Conservation (phyloP, 805 yeast genomes). For the Blastobotrys mokoenaii region DNA sequence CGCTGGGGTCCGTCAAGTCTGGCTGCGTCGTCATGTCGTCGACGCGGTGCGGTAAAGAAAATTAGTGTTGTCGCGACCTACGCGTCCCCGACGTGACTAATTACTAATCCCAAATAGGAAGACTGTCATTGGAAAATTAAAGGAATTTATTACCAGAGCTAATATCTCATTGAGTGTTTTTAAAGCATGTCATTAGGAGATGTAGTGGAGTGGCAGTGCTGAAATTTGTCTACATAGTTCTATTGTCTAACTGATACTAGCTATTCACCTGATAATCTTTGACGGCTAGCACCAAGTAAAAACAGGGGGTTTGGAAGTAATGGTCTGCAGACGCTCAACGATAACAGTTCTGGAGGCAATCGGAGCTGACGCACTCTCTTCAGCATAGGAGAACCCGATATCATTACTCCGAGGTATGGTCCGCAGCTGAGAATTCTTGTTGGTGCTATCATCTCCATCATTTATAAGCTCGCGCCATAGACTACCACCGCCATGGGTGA, state of each 20-base stretch:
- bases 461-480: slow-evolving; percentile 12
- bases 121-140: not conserved
- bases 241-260: too few species aligned
- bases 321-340: slow-evolving; percentile 52
- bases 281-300: slow-evolving; percentile 70
- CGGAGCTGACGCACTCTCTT: slow-evolving; percentile 15
- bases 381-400: slow-evolving; percentile 20
- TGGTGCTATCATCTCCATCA: slow-evolving; percentile 2
- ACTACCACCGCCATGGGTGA: slow-evolving; percentile 8
- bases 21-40: not conserved
- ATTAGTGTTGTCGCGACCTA: not conserved
- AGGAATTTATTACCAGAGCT: not conserved
- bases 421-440: not conserved
- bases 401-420: slow-evolving; percentile 12
- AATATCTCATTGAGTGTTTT: too few species aligned
- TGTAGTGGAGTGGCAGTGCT: too few species aligned
- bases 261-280: too few species aligned
- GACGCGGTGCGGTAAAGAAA: not conserved
- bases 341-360: slow-evolving; percentile 39
- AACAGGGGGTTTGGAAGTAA: slow-evolving; percentile 48
- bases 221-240: too few species aligned
- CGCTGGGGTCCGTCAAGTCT: slow-evolving; percentile 56
- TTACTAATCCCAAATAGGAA: not conserved
- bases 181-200: too few species aligned
- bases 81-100: not conserved